Base-by-base conservation (phyloP, 208 protist genomes). In the Porcisia deanei region DNA sequence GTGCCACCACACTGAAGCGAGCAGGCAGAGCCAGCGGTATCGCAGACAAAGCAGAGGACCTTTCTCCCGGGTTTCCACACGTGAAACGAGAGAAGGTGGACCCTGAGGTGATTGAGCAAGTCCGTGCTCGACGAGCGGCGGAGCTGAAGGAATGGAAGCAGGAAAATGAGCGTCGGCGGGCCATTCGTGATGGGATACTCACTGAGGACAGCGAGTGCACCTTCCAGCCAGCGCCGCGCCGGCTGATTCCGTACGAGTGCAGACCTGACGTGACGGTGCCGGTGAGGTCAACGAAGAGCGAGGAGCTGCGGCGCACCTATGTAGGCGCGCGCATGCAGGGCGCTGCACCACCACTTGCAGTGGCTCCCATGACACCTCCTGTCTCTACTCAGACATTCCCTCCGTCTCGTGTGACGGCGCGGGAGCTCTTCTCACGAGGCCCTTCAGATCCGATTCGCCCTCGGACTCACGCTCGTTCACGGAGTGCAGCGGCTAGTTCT, bases 221-320 rank as follows among this genome's bases (percentile, higher is more conserved):
- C 10, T 95, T 94, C 39, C 75, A 87, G 39, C 88, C 91, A 9
- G 69, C 76, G 1, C 87, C 86, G 55, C 82, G 82, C 1, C 88
- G 90, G 6, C 84, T 90, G 58, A 94, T 95, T 71, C 93, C 93
- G 53, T 85, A 89, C 77, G 88, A 82, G 55, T 95, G 91, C 73
- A 83, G 88, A 34, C 83, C 88, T 0, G 87, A 94, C 75, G 83
- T 91, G 12, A 69, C 85, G 7, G 85, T 94, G 61, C 67, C 80
- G 34, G 85, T 94, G 45, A 86, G 81, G 61, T 85, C 76, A 25
- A 97, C 88, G 7, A 84, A 79, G 20, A 80, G 86, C 7, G 86
- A 83, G n/a, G 68, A 69, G 49, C 83, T 97, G 54, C 88, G 93
- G 14, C 85, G 87, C 30, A 86, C 82, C 16, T 76, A 83, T 73